Evolutionary conservation across 129 eudicot genomes (phyloP).

Genomic region (Pseudognaphalium luteoalbum): DNA sequence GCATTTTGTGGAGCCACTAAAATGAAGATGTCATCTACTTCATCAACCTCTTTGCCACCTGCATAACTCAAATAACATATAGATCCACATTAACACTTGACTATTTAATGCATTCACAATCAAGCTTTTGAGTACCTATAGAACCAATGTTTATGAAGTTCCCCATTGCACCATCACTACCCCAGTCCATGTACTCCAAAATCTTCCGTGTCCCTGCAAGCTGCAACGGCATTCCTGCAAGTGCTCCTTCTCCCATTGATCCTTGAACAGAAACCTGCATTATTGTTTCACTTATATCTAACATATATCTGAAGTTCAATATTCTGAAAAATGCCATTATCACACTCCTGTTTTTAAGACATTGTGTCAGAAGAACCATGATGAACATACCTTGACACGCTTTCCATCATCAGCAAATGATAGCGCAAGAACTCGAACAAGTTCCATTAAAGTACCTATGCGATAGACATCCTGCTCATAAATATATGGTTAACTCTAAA

Average conservation of each 20-base stretch:
- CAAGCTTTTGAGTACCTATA: slow-evolving; percentile 56
- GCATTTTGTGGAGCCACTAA: slow-evolving; percentile 99
- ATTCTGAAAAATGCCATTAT: background rate
- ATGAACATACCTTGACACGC: slow-evolving; percentile 69
- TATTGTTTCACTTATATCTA: background rate
- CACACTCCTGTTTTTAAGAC: background rate
- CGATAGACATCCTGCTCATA: slow-evolving; percentile 92
- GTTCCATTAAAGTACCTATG: slow-evolving; percentile 98
- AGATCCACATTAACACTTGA: background rate
- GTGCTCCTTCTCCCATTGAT: slow-evolving; percentile 98
- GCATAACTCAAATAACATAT: slow-evolving; percentile 16
- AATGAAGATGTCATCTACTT: slow-evolving; percentile 89
- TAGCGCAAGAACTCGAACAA: slow-evolving; percentile 82
- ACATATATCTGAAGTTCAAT: background rate
- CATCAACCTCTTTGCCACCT: slow-evolving; percentile 92
- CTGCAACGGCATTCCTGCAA: slow-evolving; percentile 97
- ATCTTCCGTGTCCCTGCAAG: slow-evolving; percentile 93
- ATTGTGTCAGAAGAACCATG: slow-evolving; percentile 2
- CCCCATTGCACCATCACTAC: slow-evolving; percentile 87
- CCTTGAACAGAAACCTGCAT: slow-evolving; percentile 96
- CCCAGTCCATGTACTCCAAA: slow-evolving; percentile 99
- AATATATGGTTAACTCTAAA: slow-evolving; percentile 23
- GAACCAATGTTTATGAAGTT: slow-evolving; percentile 83
- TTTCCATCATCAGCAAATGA: slow-evolving; percentile 99
- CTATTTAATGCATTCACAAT: background rate